These are phyloP conservation scores for Cokeromyces recurvatus DNA, from an alignment of 371 early-diverging fungal species.

Conservation along the genomic window DNA sequence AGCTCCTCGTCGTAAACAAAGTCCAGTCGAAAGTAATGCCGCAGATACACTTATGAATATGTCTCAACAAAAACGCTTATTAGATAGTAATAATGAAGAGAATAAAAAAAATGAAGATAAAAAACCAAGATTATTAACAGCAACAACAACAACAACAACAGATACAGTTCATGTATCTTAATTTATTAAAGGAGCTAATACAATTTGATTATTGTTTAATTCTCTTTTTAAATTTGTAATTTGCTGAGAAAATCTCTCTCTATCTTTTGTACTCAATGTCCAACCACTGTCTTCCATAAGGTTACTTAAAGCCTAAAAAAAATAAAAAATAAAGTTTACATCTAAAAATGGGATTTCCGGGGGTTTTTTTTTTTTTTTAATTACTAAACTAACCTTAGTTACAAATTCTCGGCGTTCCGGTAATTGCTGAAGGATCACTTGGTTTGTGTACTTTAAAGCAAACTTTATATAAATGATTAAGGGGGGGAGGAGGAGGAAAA, in stretches of 20 bases:
- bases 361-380: not conserved
- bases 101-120: conserved; percentile 18
- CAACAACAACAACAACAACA: too few relatives aligned
- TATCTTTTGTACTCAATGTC: conserved; percentile 56
- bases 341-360: not conserved
- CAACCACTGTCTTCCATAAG: conserved; percentile 68
- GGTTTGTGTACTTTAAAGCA: conserved; percentile 60
- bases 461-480: conserved; percentile 35
- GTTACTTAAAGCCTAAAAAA: conserved; percentile 32
- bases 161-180: too few relatives aligned
- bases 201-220: conserved; percentile 39
- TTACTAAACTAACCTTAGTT: conserved; percentile 46
- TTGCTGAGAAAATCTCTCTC: conserved; percentile 74
- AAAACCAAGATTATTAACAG: conserved; percentile 1
- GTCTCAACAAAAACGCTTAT: conserved; percentile 19
- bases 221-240: conserved; percentile 63
- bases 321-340: conserved; percentile 9
- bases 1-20: conserved; percentile 3
- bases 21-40: conserved; percentile 30
- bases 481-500: not conserved
- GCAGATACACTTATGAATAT: conserved; percentile 40
- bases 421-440: conserved; percentile 65
- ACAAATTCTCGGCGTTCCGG: conserved; percentile 64
- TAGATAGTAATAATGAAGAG: conserved; percentile 23
- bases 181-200: conserved; percentile 34